Evolutionary conservation across 495 filamentous ascomycete genomes (phyloP).

Genomic region (Lindgomyces ingoldianus): DNA sequence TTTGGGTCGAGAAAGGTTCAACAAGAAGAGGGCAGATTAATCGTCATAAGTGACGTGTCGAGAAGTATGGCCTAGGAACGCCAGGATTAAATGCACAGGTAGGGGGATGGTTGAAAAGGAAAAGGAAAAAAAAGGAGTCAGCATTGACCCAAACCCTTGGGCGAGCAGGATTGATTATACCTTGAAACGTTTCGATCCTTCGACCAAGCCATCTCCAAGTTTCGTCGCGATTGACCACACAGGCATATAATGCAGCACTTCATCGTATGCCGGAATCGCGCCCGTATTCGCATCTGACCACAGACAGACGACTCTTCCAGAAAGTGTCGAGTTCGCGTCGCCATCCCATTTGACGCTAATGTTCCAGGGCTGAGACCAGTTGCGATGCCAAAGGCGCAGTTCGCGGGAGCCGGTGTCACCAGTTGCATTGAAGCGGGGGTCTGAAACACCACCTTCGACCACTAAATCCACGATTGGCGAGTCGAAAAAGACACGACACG

Average conservation of each 20-base stretch:
- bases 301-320: slow-evolving; percentile 73
- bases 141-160: slow-evolving; percentile 20
- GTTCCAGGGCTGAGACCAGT: slow-evolving; percentile 72
- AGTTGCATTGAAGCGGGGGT: slow-evolving; percentile 58
- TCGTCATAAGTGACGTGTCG: slow-evolving; percentile 22
- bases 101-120: slow-evolving; percentile 21
- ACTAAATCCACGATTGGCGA: slow-evolving; percentile 61
- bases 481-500: slow-evolving; percentile 67
- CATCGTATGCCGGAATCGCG: slow-evolving; percentile 82
- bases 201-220: slow-evolving; percentile 74
- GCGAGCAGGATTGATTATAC: slow-evolving; percentile 41
- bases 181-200: slow-evolving; percentile 64
- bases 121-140: slow-evolving; percentile 15
- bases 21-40: neutral
- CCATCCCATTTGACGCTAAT: slow-evolving; percentile 70
- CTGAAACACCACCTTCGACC: slow-evolving; percentile 58
- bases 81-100: slow-evolving; percentile 24
- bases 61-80: slow-evolving; percentile 19
- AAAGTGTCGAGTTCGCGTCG: slow-evolving; percentile 52
- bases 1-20: neutral
- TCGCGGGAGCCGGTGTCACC: slow-evolving; percentile 56
- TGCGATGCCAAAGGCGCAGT: slow-evolving; percentile 70
- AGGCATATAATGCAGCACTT: slow-evolving; percentile 73
- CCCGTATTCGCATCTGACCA: slow-evolving; percentile 87
- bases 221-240: slow-evolving; percentile 78